Conservation (phyloP, 305 asterid species). For the Rubia balearica region DNA sequence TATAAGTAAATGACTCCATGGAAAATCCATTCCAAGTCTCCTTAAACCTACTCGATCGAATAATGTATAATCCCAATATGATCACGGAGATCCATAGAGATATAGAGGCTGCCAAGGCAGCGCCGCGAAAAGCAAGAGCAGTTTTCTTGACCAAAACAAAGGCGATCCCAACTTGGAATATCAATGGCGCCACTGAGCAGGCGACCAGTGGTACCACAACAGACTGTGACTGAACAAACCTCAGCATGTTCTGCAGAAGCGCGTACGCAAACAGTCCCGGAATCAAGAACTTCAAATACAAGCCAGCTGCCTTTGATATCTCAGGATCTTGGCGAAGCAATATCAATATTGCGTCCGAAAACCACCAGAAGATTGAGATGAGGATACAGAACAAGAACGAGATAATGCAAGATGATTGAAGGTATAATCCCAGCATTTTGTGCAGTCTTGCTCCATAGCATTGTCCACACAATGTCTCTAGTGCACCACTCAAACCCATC, state of each 20-base stretch:
- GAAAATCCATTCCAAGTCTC: conserved; percentile 57
- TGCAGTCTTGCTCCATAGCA: too few species aligned
- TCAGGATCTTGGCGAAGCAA: conserved; percentile 48
- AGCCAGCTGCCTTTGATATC: conserved; percentile 30
- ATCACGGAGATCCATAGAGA: conserved; percentile 59
- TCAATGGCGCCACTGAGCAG: conserved; percentile 47
- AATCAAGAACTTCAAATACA: conserved; percentile 49
- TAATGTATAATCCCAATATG: conserved; percentile 42
- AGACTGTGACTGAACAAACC: conserved; percentile 69
- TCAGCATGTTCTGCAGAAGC: conserved; percentile 52
- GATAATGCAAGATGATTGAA: not conserved
- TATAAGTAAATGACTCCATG: conserved; percentile 31
- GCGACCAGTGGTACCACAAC: conserved; percentile 50
- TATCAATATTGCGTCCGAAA: conserved; percentile 35
- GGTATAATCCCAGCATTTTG: too few species aligned
- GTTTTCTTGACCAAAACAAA: conserved; percentile 26
- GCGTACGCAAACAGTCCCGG: conserved; percentile 74
- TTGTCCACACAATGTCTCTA: too few species aligned
- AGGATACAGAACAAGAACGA: conserved; percentile 30
- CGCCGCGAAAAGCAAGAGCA: conserved; percentile 45
- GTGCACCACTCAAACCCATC: not conserved
- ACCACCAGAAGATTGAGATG: conserved; percentile 58
- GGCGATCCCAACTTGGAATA: conserved; percentile 38
- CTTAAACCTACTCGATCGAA: conserved; percentile 36
- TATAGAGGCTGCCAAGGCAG: conserved; percentile 59